Conservation (phyloP, 805 yeast genomes). For the Ascoidea rubescens region DNA sequence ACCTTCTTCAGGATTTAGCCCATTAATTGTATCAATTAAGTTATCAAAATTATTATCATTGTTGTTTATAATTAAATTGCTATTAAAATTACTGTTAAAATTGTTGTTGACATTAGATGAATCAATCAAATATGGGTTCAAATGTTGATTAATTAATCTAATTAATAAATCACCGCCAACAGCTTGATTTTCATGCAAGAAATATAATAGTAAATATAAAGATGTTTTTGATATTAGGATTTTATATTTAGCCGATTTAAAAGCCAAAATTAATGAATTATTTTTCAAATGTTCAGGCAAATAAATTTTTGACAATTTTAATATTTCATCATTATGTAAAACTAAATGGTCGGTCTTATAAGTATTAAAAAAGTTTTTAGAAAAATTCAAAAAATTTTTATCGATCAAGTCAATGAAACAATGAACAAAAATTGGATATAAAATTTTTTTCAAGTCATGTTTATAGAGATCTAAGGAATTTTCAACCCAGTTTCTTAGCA, state of each 20-base stretch:
- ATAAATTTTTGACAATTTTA: slow-evolving; percentile 57
- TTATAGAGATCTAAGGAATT: slow-evolving; percentile 81
- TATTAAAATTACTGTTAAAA: too few relatives aligned
- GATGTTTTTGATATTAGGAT: slow-evolving; percentile 73
- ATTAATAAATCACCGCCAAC: slow-evolving; percentile 84
- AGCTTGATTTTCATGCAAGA: slow-evolving; percentile 82
- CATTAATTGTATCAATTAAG: slow-evolving; percentile 24
- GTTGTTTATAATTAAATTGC: slow-evolving; percentile 15
- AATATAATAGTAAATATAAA: slow-evolving; percentile 69
- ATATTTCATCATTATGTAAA: slow-evolving; percentile 67
- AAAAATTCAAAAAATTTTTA: slow-evolving; percentile 43
- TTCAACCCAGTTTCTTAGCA: slow-evolving; percentile 81
- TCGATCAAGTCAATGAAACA: slow-evolving; percentile 67
- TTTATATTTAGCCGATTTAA: slow-evolving; percentile 57
- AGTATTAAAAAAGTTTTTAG: slow-evolving; percentile 63
- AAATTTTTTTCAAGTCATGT: slow-evolving; percentile 70
- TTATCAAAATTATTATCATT: slow-evolving; percentile 19
- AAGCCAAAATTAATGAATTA: slow-evolving; percentile 68
- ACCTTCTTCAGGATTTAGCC: slow-evolving; percentile 31
- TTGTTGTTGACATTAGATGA: slow-evolving; percentile 12
- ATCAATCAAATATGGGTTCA: slow-evolving; percentile 61
- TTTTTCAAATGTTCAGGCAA: slow-evolving; percentile 72
- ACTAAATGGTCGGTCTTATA: slow-evolving; percentile 61
- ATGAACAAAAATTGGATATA: slow-evolving; percentile 90
- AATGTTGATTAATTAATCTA: slow-evolving; percentile 72